A percentile compares a stretch with the other conserved stretches of the same genome.
Conservation (phyloP, 805 yeast genomes). For the Ogataea henricii region DNA sequence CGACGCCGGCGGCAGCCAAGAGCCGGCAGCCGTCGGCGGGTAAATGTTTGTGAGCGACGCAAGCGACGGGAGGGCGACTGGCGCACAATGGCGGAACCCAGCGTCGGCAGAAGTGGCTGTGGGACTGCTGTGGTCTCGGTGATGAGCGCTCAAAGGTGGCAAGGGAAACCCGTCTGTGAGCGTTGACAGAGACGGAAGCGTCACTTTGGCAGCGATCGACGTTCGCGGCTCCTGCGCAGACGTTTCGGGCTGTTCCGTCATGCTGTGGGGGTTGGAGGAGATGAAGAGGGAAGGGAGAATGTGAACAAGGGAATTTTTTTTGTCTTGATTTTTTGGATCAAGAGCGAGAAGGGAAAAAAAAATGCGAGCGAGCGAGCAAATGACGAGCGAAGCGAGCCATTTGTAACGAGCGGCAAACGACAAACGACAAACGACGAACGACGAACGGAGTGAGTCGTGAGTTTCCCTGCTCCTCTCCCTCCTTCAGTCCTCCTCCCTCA, state of each 20-base stretch:
- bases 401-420: too few relatives aligned
- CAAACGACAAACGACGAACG: neutral
- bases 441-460: too few relatives aligned
- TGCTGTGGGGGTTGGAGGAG: neutral
- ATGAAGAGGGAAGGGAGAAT: too few relatives aligned
- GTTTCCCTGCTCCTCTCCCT: too few relatives aligned
- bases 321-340: too few relatives aligned
- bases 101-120: neutral
- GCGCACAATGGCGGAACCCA: neutral
- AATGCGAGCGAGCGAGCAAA: too few relatives aligned
- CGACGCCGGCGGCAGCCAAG: neutral
- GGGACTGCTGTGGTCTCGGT: neutral
- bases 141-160: conserved; percentile 7
- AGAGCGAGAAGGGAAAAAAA: too few relatives aligned
- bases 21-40: neutral
- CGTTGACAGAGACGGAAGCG: conserved; percentile 20
- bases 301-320: too few relatives aligned
- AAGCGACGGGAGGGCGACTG: conserved; percentile 10
- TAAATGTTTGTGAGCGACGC: neutral
- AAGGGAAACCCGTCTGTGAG: conserved; percentile 17
- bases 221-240: neutral
- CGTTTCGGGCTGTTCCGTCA: neutral
- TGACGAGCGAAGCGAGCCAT: neutral
- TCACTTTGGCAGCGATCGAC: conserved; percentile 10
- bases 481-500: too few relatives aligned